Evolutionary conservation across 1,284 basidiomycete genomes (phyloP), one percentile per base, ranked within the genome.

Genomic region (Phlebopus sp.): DNA sequence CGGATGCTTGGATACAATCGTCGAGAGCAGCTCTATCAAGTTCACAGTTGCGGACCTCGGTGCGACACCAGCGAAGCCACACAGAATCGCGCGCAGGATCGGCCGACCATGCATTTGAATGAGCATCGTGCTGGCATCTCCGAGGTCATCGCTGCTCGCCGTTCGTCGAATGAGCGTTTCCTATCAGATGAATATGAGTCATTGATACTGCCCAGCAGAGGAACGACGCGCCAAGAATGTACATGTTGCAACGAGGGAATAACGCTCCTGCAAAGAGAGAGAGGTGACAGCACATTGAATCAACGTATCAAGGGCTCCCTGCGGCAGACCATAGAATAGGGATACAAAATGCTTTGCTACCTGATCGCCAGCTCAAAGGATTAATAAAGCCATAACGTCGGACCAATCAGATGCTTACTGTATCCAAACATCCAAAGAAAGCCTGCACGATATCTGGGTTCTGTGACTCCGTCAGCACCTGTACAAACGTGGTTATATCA

Each of bases 401-500:
- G 19, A 38, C 37, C 38, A 47, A 34, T 37, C n/a, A 23, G 31
- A 15, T 19, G 67, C 76, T 48, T 49, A 86, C 86, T 43, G 76
- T 75, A 44, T 89, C 85, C 71, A 88, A 77, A 59, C 84, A 92
- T 23, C 77, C 77, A 69, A 93, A 95, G 68, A 93, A 93, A 21
- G 82, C 84, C 62, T 92, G 90, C 2, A 92, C 89, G 21, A 95
- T 80, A 62, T 95, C 92, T 0, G 92, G 92, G 60, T 94, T 89
- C 85, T 89, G 44, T 5, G 29, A 47, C 19, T 21, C 31, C 4
- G 31, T 64, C 41, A 64, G 49, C 10, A 15, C 23, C 11, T 7
- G 23, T 17, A 11, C 38, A 34, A 29, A 37, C 17, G 11, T 6
- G 21, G 13, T 9, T 7, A 4, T n/a, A 32, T 42, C 27, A 4